Evolutionary conservation across 805 yeast genomes (phyloP).

Genomic region (Spathaspora girioi): DNA sequence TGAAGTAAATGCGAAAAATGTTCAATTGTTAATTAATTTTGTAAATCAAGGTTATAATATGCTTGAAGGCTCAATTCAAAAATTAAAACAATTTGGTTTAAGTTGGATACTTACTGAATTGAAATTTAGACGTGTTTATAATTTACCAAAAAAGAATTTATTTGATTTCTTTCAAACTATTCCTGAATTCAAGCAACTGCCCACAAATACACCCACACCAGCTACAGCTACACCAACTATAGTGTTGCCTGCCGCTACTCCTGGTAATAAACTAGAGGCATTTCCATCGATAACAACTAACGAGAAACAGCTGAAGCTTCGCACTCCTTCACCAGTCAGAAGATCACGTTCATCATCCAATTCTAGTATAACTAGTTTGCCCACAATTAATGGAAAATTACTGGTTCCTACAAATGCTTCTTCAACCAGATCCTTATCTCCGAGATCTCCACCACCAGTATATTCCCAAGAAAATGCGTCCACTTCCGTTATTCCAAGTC

Average conservation of each 20-base stretch:
- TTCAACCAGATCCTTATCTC: not conserved
- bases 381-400: constrained; percentile 11
- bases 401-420: not conserved
- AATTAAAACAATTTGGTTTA: constrained; percentile 34
- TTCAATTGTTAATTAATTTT: constrained; percentile 39
- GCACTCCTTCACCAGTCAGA: constrained; percentile 10
- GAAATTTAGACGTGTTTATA: constrained; percentile 35
- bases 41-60: constrained; percentile 34
- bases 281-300: constrained; percentile 7
- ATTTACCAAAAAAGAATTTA: constrained; percentile 23
- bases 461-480: constrained; percentile 19
- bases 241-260: not conserved
- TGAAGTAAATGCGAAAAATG: constrained; percentile 31
- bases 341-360: constrained; percentile 26
- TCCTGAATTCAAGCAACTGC: constrained; percentile 3
- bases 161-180: constrained; percentile 8
- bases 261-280: constrained; percentile 2
- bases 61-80: constrained; percentile 23
- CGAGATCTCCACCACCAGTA: constrained; percentile 5
- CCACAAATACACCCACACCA: not conserved
- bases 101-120: constrained; percentile 44
- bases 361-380: constrained; percentile 23
- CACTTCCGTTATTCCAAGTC: constrained; percentile 2
- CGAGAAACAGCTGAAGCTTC: constrained; percentile 5
- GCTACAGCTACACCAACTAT: not conserved